Evolutionary conservation across 1,139 yeast species (phyloP).

Genomic region (Geotrichum citri-aurantii): DNA sequence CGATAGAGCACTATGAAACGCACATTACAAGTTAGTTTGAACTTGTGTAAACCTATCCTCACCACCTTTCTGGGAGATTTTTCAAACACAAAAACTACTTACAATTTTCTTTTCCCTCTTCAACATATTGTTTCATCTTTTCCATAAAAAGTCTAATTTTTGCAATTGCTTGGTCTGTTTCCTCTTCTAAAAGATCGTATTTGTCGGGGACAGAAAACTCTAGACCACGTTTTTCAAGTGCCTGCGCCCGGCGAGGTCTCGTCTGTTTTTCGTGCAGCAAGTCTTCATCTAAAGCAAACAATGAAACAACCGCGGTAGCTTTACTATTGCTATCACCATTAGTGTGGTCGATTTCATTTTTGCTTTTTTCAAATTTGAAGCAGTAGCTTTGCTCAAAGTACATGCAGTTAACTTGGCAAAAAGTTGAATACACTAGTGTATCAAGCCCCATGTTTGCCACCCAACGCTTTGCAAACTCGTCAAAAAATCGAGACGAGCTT

Average conservation of each 20-base stretch:
- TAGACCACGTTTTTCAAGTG: background rate
- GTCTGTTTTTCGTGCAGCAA: background rate
- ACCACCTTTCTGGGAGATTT: no score
- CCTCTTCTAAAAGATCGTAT: background rate
- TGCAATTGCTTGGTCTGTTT: background rate
- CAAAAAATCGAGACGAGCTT: conserved; percentile 25
- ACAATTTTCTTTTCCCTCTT: background rate
- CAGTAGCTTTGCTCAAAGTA: conserved; percentile 27
- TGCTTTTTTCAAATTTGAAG: conserved; percentile 17
- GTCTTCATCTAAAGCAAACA: background rate
- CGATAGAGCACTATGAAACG: background rate
- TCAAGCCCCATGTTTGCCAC: conserved; percentile 24
- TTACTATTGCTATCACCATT: background rate
- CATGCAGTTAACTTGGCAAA: conserved; percentile 26
- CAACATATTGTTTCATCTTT: background rate
- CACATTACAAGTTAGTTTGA: background rate
- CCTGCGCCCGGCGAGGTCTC: background rate
- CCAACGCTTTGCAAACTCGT: conserved; percentile 28
- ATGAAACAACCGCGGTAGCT: background rate
- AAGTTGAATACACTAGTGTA: conserved; percentile 23
- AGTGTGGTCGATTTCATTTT: background rate
- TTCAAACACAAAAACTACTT: background rate
- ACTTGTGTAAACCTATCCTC: no score
- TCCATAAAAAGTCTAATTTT: conserved; percentile 8
- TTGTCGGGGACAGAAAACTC: background rate